Percentiles rank a stretch among this genome's conserved stretches.
Evolutionary conservation across 1,284 basidiomycete genomes (phyloP).

Genomic region (Vanrija sp.): DNA sequence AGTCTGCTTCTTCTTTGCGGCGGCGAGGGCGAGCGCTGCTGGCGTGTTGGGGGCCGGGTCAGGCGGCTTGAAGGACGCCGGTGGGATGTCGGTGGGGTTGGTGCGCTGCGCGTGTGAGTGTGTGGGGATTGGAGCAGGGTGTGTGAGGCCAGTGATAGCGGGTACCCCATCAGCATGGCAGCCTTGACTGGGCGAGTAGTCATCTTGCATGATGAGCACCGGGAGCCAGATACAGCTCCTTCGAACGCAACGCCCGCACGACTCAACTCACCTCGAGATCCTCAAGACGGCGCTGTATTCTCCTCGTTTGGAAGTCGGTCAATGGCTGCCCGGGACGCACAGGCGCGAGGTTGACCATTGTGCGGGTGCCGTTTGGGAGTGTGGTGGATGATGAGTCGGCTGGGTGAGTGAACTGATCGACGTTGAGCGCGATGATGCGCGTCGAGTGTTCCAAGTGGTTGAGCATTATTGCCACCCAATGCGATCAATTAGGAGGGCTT

Average conservation of each 20-base stretch:
- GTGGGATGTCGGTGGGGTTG: slow-evolving; percentile 46
- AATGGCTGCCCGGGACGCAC: slow-evolving; percentile 16
- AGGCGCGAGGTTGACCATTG: neutral
- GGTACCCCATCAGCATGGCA: too few relatives aligned
- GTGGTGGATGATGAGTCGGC: neutral
- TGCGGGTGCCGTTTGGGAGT: neutral
- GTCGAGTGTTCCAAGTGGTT: too few relatives aligned
- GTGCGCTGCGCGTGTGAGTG: slow-evolving; percentile 31
- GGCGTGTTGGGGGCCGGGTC: slow-evolving; percentile 2
- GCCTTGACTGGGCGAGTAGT: too few relatives aligned
- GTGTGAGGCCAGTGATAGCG: neutral
- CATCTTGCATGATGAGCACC: neutral
- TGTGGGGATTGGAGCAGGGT: neutral
- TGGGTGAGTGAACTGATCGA: neutral
- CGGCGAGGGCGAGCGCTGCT: slow-evolving; percentile 2
- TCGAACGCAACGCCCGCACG: neutral
- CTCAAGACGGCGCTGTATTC: slow-evolving; percentile 37
- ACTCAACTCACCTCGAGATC: slow-evolving; percentile 42
- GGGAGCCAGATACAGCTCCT: too few relatives aligned
- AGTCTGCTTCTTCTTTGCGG: slow-evolving; percentile 43
- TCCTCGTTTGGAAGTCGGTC: slow-evolving; percentile 37
- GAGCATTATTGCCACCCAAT: neutral
- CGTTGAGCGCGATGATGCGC: neutral
- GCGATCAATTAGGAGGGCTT: neutral
- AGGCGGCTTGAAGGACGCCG: slow-evolving; percentile 35